These are phyloP conservation scores for Malbranchea zuffiana DNA, from an alignment of 2,329 filamentous ascomycete species.

Conservation along the genomic window DNA sequence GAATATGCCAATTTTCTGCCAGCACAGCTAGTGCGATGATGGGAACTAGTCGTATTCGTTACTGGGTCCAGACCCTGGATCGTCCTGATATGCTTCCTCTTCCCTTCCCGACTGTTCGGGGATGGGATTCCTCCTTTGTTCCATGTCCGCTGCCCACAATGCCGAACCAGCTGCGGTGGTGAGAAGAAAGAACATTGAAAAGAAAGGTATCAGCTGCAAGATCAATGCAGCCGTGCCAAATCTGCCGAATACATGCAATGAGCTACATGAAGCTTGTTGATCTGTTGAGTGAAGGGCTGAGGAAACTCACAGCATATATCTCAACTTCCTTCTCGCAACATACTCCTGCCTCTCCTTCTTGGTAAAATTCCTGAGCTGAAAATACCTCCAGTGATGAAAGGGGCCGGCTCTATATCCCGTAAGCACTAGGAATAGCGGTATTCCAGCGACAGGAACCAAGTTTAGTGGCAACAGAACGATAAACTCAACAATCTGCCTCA, in stretches of 20 bases:
- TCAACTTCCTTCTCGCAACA: conserved; percentile 57
- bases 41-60: no score
- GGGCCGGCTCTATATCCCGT: conserved; percentile 82
- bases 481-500: conserved; percentile 83
- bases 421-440: conserved; percentile 73
- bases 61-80: conserved; percentile 21
- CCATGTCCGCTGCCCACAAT: conserved; percentile 72
- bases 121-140: conserved; percentile 32
- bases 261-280: conserved; percentile 4
- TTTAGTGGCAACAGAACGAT: conserved; percentile 71
- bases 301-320: conserved; percentile 63
- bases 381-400: conserved; percentile 84
- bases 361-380: conserved; percentile 62
- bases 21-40: no score
- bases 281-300: neutral
- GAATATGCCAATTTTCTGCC: no score
- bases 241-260: conserved; percentile 24
- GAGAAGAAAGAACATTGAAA: conserved; percentile 90
- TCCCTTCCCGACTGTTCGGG: conserved; percentile 12
- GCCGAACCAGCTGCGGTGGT: conserved; percentile 78
- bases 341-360: conserved; percentile 64
- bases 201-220: conserved; percentile 73
- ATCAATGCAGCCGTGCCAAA: conserved; percentile 79
- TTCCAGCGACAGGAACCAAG: conserved; percentile 71
- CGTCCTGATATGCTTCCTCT: conserved; percentile 29